Percentiles rank a stretch among this genome's conserved stretches.
These are phyloP conservation scores for Ogataea trehaloabstinens DNA, from an alignment of 805 yeast species.

Conservation along the genomic window DNA sequence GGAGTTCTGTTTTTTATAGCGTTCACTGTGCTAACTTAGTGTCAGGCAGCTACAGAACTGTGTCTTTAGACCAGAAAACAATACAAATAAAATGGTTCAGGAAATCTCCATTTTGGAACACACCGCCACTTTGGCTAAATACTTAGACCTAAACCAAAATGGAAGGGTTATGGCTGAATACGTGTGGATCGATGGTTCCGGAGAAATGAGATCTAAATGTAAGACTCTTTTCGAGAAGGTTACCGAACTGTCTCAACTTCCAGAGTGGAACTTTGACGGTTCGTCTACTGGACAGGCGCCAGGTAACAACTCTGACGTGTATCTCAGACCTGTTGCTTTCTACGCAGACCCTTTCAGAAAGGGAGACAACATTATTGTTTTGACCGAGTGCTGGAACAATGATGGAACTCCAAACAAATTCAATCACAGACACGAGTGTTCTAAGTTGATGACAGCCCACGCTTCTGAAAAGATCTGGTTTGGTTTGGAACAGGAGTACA, in stretches of 20 bases:
- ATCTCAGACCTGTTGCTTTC: conserved; percentile 91
- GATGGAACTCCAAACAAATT: conserved; percentile 99
- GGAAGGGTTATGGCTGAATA: conserved; percentile 92
- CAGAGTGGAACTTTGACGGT: conserved; percentile 99
- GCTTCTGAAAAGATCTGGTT: conserved; percentile 86
- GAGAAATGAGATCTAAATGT: conserved; percentile 91
- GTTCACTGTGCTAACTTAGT: neutral
- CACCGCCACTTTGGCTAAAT: conserved; percentile 80
- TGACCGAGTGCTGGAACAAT: conserved; percentile 96
- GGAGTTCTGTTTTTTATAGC: too few species aligned
- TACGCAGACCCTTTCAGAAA: conserved; percentile 97
- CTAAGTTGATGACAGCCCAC: conserved; percentile 92
- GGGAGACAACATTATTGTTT: conserved; percentile 93
- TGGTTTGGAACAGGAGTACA: conserved; percentile 98
- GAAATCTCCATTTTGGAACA: conserved; percentile 49
- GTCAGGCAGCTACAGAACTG: neutral
- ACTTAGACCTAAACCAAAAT: conserved; percentile 77
- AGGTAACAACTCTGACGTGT: conserved; percentile 94
- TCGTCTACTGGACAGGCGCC: conserved; percentile 99
- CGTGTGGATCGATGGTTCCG: conserved; percentile 95
- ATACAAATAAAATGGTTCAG: conserved; percentile 16
- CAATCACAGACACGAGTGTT: conserved; percentile 97
- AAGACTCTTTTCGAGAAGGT: conserved; percentile 75
- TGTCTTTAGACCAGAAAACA: neutral
- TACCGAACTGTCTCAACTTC: conserved; percentile 75